A percentile compares a stretch with the other conserved stretches of the same genome.
Evolutionary conservation across 345 rosid genomes (phyloP).

Genomic region (Syzygium oleosum): DNA sequence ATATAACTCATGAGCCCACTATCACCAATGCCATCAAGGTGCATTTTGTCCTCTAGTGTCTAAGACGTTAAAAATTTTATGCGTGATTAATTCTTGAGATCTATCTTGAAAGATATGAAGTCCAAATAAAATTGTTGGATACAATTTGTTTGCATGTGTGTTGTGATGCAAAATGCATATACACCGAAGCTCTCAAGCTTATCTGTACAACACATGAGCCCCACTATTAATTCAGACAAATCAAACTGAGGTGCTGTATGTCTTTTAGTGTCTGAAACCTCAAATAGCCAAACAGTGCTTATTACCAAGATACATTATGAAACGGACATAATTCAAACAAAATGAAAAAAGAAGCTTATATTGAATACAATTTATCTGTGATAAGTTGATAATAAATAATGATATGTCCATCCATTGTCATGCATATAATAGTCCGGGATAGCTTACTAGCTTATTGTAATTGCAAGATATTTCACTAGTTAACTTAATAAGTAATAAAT

Average conservation of each 20-base stretch:
- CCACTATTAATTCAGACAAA: neutral
- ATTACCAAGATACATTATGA: neutral
- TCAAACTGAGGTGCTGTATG: neutral
- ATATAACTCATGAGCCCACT: neutral
- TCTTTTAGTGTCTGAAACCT: neutral
- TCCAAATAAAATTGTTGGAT: neutral
- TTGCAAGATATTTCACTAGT: neutral
- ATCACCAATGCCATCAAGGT: neutral
- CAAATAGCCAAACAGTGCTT: neutral
- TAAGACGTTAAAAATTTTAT: neutral
- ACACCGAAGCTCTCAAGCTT: neutral
- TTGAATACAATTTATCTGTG: neutral
- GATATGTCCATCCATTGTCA: neutral
- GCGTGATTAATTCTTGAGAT: neutral
- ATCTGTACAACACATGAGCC: neutral
- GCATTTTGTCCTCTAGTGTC: neutral
- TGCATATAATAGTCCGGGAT: neutral
- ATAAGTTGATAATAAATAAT: neutral
- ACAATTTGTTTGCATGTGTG: neutral
- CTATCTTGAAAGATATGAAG: neutral
- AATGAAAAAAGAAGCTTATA: neutral
- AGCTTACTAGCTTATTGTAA: neutral
- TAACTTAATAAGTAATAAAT: neutral
- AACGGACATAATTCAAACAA: neutral
- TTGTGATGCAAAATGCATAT: neutral